Base-by-base conservation (phyloP, 164 flowering plant species). In the Dillenia suffruticosa region DNA sequence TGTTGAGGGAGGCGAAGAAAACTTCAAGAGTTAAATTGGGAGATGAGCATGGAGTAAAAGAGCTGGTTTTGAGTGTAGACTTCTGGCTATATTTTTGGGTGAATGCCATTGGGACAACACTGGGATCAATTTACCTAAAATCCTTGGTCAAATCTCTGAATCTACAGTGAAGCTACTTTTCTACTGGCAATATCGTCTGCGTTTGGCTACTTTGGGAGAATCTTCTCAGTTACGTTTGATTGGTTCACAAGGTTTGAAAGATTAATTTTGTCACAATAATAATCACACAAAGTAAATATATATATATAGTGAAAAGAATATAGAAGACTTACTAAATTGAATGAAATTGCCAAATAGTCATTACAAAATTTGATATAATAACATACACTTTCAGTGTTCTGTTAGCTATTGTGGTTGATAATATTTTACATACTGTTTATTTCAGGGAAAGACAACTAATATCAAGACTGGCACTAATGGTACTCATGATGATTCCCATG, bases 381-480 rank as follows among this genome's bases (percentile, higher is more conserved):
- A 32, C 40, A 32, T 2, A 26, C 1, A 26, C 40, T 26, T 26
- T 26, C 40, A 26, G 40, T 26, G 40, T 26, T 26, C 40, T 26
- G 40, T 5, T 26, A 26, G 2, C 0, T 26, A 26, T 26, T 26
- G 40, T 26, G 40, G 40, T 26, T 26, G 40, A 26, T 26, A 26
- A 26, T 26, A 26, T 26, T 26, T 26, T 26, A 26, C 40, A 26
- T 1, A 26, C 40, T 26, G 40, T 26, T 26, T 47, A 32, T 45
- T 63, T 63, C 65, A 63, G 58, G 54, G 54, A n/a, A 56, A 56
- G 67, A 47, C 46, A 9, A 12, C 54, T 46, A 4, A n/a, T 54
- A 12, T 24, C 58, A 54, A 54, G 26, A 54, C 45, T 58, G 14
- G 58, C 58, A 24, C 14, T 51, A 46, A 63, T 63, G 32, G 46